A percentile compares a stretch with the other conserved stretches of the same genome.
Evolutionary conservation across 257 asterid species (phyloP).

Genomic region (Mitragyna speciosa): DNA sequence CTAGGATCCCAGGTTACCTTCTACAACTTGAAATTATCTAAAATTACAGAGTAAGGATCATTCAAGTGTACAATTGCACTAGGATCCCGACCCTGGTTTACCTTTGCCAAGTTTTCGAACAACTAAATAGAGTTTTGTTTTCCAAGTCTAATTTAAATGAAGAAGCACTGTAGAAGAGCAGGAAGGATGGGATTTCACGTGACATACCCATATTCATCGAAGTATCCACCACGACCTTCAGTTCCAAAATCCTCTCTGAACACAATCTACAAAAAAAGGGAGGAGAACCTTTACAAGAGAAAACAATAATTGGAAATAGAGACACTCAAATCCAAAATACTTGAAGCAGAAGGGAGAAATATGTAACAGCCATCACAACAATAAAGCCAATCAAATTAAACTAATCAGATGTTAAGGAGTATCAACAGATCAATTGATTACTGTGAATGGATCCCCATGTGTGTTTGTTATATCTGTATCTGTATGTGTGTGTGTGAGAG

Average conservation of each 20-base stretch:
- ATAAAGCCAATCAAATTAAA: background rate
- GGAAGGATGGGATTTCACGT: slow-evolving; percentile 1
- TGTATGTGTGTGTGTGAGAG: background rate
- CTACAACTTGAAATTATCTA: background rate
- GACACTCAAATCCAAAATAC: background rate
- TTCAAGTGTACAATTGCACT: background rate
- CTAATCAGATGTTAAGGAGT: background rate
- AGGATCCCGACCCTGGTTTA: background rate
- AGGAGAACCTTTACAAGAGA: slow-evolving; percentile 8
- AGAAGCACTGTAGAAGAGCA: background rate
- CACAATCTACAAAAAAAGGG: slow-evolving; percentile 63
- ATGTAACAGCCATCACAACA: background rate
- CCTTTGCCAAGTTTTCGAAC: background rate
- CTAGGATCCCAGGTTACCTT: background rate
- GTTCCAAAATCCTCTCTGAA: slow-evolving; percentile 99
- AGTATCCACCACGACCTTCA: slow-evolving; percentile 99
- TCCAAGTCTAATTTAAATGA: background rate
- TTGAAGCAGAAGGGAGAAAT: background rate
- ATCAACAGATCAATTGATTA: background rate
- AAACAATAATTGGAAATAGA: background rate
- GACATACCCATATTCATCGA: slow-evolving; percentile 92
- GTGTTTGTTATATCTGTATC: too few relatives aligned
- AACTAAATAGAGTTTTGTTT: background rate
- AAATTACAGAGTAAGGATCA: background rate
- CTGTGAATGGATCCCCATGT: background rate